These are phyloP conservation scores for Hymenoscyphus salicellus DNA, from an alignment of 2,329 filamentous ascomycete species.

Conservation along the genomic window DNA sequence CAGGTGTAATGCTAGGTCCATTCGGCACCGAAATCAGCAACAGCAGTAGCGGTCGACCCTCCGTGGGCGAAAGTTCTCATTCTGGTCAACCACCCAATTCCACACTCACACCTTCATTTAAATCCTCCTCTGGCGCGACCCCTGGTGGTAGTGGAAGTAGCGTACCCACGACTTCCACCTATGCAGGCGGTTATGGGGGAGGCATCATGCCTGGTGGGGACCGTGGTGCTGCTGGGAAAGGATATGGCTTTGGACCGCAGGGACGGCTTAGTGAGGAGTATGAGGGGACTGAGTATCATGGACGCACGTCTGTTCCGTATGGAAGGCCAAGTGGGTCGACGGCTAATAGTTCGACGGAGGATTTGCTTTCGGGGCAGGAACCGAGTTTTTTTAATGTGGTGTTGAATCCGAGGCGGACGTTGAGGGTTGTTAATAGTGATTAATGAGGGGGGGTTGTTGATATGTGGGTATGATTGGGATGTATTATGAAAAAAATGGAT, in stretches of 20 bases:
- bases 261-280: conserved; percentile 32
- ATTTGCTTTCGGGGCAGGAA: conserved; percentile 60
- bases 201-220: conserved; percentile 6
- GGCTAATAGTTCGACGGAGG: conserved; percentile 45
- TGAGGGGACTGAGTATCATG: conserved; percentile 25
- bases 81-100: conserved; percentile 2
- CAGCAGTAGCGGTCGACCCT: conserved; percentile 17
- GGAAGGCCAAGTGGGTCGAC: conserved; percentile 38
- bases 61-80: conserved; percentile 10
- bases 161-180: conserved; percentile 12
- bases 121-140: conserved; percentile 1
- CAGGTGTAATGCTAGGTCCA: conserved; percentile 25
- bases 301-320: conserved; percentile 27
- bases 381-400: conserved; percentile 70
- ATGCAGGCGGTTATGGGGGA: conserved; percentile 14
- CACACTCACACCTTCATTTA: neutral
- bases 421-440: conserved; percentile 62
- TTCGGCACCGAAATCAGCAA: conserved; percentile 30
- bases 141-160: conserved; percentile 25
- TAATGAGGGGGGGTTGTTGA: conserved; percentile 11
- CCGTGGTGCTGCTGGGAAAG: conserved; percentile 16
- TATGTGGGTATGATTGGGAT: neutral
- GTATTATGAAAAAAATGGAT: neutral
- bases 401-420: conserved; percentile 63
- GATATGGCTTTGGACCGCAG: neutral